phyloP scores from a whole-genome alignment of 805 yeast genomes.

The Spathaspora gorwiae region DNA sequence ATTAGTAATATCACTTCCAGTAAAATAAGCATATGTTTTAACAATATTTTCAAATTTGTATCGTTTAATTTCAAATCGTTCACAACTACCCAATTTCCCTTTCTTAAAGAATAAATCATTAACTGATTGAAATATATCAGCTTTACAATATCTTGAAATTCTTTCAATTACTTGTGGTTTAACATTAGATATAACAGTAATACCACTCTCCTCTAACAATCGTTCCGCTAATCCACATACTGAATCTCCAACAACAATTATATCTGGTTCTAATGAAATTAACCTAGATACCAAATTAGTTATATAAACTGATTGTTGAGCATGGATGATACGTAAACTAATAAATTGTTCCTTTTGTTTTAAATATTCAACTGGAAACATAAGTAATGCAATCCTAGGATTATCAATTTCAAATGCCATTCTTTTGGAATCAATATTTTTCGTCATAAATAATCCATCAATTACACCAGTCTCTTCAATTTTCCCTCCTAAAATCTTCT shows the following conservation, averaged over 20 bases:
- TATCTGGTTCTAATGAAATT: conserved; percentile 68
- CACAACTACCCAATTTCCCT: conserved; percentile 66
- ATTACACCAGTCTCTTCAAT: conserved; percentile 56
- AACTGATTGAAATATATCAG: conserved; percentile 81
- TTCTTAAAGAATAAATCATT: conserved; percentile 72
- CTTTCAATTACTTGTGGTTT: conserved; percentile 80
- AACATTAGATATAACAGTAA: conserved; percentile 76
- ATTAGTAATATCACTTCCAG: conserved; percentile 65
- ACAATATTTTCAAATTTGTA: conserved; percentile 52
- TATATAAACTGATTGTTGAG: conserved; percentile 84
- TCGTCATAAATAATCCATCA: conserved; percentile 82
- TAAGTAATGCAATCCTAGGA: conserved; percentile 76
- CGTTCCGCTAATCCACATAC: conserved; percentile 80
- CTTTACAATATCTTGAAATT: conserved; percentile 71
- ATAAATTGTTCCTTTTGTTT: conserved; percentile 74
- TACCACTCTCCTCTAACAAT: conserved; percentile 65
- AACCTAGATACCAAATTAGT: conserved; percentile 77
- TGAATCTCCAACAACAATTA: conserved; percentile 72
- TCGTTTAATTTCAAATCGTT: conserved; percentile 63
- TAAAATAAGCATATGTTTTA: conserved; percentile 73
- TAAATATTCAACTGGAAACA: conserved; percentile 85
- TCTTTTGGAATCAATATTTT: conserved; percentile 68
- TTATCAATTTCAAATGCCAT: conserved; percentile 64
- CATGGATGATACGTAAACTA: conserved; percentile 75
- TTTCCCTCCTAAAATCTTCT: conserved; percentile 73